phyloP scores from a whole-genome alignment of 257 asterid genomes.

The Solanum paucissectum region DNA sequence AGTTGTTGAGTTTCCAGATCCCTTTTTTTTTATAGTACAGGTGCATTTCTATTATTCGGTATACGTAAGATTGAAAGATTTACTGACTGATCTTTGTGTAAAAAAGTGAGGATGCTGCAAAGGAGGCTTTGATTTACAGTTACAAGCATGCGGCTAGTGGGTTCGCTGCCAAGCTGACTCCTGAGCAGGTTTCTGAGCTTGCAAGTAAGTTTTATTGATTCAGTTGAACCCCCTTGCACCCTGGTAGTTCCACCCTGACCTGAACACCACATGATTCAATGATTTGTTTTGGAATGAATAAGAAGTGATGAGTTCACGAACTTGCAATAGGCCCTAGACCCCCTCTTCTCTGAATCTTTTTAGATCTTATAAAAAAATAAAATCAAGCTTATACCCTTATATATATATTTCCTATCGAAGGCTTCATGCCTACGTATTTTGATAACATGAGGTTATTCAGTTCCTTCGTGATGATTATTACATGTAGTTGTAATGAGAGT shows the following conservation, averaged over 20 bases:
- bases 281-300: neutral
- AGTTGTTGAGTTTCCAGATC: neutral
- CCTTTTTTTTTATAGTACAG: neutral
- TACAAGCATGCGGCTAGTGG: conserved; percentile 8
- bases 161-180: conserved; percentile 13
- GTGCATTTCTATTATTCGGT: too few relatives aligned
- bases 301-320: neutral
- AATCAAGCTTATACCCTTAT: neutral
- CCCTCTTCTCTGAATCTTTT: neutral
- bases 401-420: neutral
- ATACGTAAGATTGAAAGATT: neutral
- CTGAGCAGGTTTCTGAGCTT: conserved; percentile 7
- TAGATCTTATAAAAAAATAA: neutral
- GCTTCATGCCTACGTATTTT: neutral
- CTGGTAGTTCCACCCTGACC: neutral
- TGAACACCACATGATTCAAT: neutral
- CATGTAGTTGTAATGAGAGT: neutral
- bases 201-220: neutral
- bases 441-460: neutral
- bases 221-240: neutral
- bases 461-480: neutral
- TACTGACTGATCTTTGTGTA: neutral
- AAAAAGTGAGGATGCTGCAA: conserved; percentile 14
- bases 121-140: conserved; percentile 2
- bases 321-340: neutral